Evolutionary conservation across 345 rosid genomes (phyloP).

Genomic region (Arabidopsis thaliana): TAIR10.1 NC_003075.7:18540501-18541000

Average conservation of each 20-base stretch:
- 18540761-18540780: constrained; percentile 68
- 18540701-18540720: constrained; percentile 63
- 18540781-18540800: constrained; percentile 65
- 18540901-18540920: constrained; percentile 62
- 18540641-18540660: constrained; percentile 58
- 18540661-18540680: constrained; percentile 73
- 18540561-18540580: constrained; percentile 6
- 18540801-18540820: constrained; percentile 66
- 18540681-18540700: constrained; percentile 71
- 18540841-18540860: constrained; percentile 66
- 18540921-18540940: not conserved
- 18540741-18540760: constrained; percentile 70
- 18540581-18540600: not conserved
- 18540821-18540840: constrained; percentile 72
- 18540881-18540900: constrained; percentile 66
- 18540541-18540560: not conserved
- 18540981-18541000: not conserved
- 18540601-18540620: not conserved
- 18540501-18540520: constrained; percentile 64
- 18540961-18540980: not conserved
- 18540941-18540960: not conserved
- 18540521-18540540: constrained; percentile 50
- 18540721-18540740: constrained; percentile 69
- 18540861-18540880: constrained; percentile 74
- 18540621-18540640: constrained; percentile 46